Base-by-base conservation (phyloP, 2,329 filamentous ascomycete genomes). In the Neonectria faginata region DNA sequence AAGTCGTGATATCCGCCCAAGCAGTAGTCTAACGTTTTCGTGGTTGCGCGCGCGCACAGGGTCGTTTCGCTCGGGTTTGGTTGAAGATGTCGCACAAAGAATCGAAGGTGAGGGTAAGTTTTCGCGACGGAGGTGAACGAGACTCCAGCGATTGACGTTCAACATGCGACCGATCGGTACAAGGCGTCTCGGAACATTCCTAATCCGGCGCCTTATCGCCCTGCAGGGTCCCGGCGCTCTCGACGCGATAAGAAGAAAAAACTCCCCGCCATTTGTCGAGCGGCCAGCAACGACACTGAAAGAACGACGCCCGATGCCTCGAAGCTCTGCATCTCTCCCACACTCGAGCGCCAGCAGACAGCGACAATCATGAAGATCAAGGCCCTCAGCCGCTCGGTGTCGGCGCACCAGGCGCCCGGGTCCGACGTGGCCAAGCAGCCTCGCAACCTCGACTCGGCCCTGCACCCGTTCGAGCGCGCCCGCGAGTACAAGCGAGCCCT, bases 391-490 rank as follows among this genome's bases (percentile, higher is more conserved):
- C 88, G 91, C 71, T 88, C 90, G 29, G 82, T 88, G 45, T 83
- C 86, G 73, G 86, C 88, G 62, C 85, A 89, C 71, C 89, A 92
- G 78, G 85, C 90, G 29, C 85, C 89, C 18, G 91, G 91, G 65
- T 88, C 89, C 60, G 86, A 87, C 77, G 86, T 89, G 58, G 80
- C 88, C 57, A 90, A 89, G 74, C 82, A 87, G 72, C 88, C 89
- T 64, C 87, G 89, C 70, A 92, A 92, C 75, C 85, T 97, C 74
- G 92, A 97, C 81, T 92, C 94, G 29, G 90, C 92, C 45, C 86
- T 95, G 64, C 94, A 97, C 80, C 94, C 93, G 2, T 97, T 97
- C 80, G 94, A 97, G 80, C 87, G 93, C 74, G 94, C 94, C 51
- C 85, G 94, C 79, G 94, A 97, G 82, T 85, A 85, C 71, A 78